Percentiles rank a stretch among this genome's conserved stretches.
Evolutionary conservation across 2,329 filamentous ascomycete genomes (phyloP).

Genomic region (Cryphonectria naterciae): DNA sequence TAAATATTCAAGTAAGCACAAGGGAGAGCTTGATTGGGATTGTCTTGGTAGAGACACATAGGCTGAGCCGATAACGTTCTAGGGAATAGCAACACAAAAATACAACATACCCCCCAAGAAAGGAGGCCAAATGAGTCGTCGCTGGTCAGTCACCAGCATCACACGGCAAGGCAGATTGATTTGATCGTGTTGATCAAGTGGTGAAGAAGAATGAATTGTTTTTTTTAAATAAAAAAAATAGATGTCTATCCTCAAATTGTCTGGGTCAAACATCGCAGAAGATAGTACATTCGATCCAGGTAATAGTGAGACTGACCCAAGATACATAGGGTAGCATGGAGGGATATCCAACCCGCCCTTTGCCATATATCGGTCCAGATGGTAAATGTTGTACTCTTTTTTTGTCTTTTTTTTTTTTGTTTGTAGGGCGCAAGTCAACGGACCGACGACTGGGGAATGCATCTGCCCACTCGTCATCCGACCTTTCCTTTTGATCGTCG

Average conservation of each 20-base stretch:
- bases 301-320: slow-evolving; percentile 8
- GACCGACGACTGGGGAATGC: background rate
- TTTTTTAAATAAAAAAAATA: slow-evolving; percentile 20
- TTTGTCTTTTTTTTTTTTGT: background rate
- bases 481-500: slow-evolving; percentile 1
- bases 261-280: slow-evolving; percentile 25
- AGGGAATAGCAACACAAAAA: background rate
- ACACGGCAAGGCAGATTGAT: background rate
- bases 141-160: background rate
- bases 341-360: background rate
- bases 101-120: no score
- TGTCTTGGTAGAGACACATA: background rate
- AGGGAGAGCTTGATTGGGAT: background rate
- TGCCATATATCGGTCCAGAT: background rate
- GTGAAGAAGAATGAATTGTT: slow-evolving; percentile 28
- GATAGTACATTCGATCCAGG: slow-evolving; percentile 19
- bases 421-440: background rate
- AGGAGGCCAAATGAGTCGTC: background rate
- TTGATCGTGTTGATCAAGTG: background rate
- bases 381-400: background rate
- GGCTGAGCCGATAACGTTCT: no score
- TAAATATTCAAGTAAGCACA: background rate
- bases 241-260: slow-evolving; percentile 30
- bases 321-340: slow-evolving; percentile 1
- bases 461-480: background rate